Percentiles rank a stretch among this genome's conserved stretches.
phyloP scores from a whole-genome alignment of 371 early-diverging fungal species.

The Haplosporangium sp. region DNA sequence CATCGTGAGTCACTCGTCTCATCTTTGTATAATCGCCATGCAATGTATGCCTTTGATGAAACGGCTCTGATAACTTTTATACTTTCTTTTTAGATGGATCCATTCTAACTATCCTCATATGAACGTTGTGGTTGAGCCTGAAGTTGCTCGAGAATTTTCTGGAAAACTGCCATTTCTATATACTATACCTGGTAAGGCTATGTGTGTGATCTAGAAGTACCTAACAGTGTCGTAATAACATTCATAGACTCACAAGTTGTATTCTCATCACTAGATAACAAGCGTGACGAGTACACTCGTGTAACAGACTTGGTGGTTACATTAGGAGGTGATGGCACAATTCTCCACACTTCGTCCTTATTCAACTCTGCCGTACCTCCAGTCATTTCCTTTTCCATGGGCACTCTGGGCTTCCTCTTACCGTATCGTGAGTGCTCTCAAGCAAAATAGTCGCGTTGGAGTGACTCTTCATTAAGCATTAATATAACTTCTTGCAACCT shows the following conservation, averaged over 20 bases:
- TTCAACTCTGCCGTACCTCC: constrained; percentile 89
- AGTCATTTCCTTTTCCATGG: constrained; percentile 91
- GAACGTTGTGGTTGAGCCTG: constrained; percentile 78
- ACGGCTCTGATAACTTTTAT: too few species aligned
- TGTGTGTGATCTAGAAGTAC: background rate
- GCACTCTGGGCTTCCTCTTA: constrained; percentile 92
- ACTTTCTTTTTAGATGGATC: constrained; percentile 67
- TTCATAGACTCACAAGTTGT: background rate
- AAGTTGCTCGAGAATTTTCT: constrained; percentile 67
- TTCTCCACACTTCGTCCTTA: constrained; percentile 88
- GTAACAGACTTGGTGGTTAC: constrained; percentile 90
- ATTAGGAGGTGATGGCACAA: constrained; percentile 97
- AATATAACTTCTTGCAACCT: constrained; percentile 53
- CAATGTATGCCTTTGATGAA: background rate
- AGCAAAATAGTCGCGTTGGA: background rate
- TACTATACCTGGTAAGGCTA: constrained; percentile 64
- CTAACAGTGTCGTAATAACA: too few species aligned
- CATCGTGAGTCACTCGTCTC: constrained; percentile 58
- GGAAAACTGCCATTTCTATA: constrained; percentile 68
- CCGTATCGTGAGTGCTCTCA: constrained; percentile 71
- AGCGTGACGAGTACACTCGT: constrained; percentile 64
- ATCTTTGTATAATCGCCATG: too few species aligned
- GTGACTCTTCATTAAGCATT: constrained; percentile 36
- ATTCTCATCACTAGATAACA: constrained; percentile 23
- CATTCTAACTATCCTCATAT: constrained; percentile 65